Percentiles rank a stretch among this genome's conserved stretches.
Conservation (phyloP, 257 asterid genomes). For the Nicotiana sylvestris region DNA sequence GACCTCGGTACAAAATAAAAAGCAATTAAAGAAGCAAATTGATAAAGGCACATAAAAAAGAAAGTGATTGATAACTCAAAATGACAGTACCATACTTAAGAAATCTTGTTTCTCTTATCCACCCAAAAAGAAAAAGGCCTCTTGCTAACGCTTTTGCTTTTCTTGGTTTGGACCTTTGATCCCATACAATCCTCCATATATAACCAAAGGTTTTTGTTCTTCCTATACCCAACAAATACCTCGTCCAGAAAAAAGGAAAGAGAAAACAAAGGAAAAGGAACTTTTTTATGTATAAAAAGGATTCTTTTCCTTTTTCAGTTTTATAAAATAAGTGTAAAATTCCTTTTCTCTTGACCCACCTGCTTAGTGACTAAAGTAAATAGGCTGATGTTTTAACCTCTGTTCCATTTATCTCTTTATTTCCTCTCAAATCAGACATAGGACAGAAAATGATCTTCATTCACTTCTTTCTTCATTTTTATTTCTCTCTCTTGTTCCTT, state of each 20-base stretch:
- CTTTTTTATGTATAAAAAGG: not conserved
- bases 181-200: conserved; percentile 5
- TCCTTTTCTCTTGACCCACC: not conserved
- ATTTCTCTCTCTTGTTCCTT: not conserved
- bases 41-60: not conserved
- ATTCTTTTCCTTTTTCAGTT: not conserved
- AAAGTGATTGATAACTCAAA: not conserved
- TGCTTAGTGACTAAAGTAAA: not conserved
- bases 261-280: not conserved
- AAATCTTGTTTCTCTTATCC: not conserved
- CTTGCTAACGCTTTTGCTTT: not conserved
- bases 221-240: not conserved
- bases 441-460: not conserved
- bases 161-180: conserved; percentile 1
- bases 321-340: not conserved
- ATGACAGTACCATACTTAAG: not conserved
- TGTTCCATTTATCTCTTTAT: conserved; percentile 11
- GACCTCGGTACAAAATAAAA: too few relatives aligned
- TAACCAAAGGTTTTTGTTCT: not conserved
- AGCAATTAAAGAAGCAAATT: not conserved
- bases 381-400: not conserved
- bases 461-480: conserved; percentile 7
- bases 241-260: not conserved
- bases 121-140: not conserved
- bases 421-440: not conserved